Evolutionary conservation across 108 stramenopile species (phyloP).

Genomic region (Fragilaria radians): DNA sequence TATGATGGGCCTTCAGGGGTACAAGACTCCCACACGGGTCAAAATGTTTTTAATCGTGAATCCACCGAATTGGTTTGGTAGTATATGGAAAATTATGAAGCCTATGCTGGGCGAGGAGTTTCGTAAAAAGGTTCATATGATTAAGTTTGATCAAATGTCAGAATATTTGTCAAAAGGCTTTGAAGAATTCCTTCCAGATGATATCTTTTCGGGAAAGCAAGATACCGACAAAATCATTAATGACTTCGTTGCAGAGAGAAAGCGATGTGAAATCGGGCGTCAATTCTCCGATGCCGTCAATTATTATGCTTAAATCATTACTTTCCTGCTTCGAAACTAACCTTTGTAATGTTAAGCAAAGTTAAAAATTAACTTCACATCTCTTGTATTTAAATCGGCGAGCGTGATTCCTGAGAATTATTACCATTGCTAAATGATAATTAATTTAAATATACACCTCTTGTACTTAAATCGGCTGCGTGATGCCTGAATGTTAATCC

Average conservation of each 20-base stretch:
- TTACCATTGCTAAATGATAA: too few species aligned
- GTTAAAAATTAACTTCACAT: too few species aligned
- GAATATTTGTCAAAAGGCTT: constrained; percentile 18
- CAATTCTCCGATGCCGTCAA: neutral
- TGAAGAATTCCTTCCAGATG: constrained; percentile 35
- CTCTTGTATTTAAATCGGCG: too few species aligned
- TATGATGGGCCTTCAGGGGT: constrained; percentile 40
- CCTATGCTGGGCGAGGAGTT: constrained; percentile 30
- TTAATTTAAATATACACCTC: too few species aligned
- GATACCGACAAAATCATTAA: constrained; percentile 19
- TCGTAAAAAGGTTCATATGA: constrained; percentile 33
- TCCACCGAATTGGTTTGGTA: constrained; percentile 46
- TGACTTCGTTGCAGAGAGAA: constrained; percentile 30
- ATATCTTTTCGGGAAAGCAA: constrained; percentile 17
- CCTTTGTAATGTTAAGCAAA: neutral
- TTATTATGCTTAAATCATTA: neutral
- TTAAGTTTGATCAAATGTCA: constrained; percentile 18
- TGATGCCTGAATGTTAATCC: too few species aligned
- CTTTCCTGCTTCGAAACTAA: neutral
- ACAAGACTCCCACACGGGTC: constrained; percentile 27
- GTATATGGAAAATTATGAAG: constrained; percentile 41
- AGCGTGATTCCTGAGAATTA: too few species aligned
- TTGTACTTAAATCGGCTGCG: too few species aligned
- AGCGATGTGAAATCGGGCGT: constrained; percentile 7
- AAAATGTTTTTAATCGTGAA: constrained; percentile 46